Evolutionary conservation across 257 asterid genomes (phyloP).

Genomic region (Nicotiana tomentosiformis): DNA sequence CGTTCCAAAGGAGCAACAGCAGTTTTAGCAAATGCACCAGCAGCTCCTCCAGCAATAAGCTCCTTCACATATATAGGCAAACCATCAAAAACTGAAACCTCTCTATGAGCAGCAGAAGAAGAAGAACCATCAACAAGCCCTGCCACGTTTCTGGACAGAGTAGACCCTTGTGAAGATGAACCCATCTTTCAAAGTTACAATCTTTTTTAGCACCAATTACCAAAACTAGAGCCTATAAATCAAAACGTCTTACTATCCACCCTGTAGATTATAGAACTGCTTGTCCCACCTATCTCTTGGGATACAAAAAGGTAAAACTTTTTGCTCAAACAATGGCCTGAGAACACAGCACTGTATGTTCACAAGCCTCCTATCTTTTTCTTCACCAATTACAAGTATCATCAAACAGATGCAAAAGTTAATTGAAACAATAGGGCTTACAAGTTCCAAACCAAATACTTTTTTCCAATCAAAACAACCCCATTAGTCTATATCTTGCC

Average conservation of each 20-base stretch:
- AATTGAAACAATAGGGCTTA: neutral
- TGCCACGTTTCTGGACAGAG: constrained; percentile 52
- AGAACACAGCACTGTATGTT: constrained; percentile 66
- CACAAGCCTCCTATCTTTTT: constrained; percentile 61
- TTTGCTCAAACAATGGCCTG: constrained; percentile 64
- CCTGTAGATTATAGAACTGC: constrained; percentile 72
- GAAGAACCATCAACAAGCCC: constrained; percentile 52
- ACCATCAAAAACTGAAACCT: constrained; percentile 45
- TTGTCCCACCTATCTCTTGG: constrained; percentile 83
- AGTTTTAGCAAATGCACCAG: constrained; percentile 93
- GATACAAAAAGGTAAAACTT: constrained; percentile 40
- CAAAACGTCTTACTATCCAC: constrained; percentile 40
- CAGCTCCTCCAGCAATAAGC: constrained; percentile 96
- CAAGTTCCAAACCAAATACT: neutral
- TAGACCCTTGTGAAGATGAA: constrained; percentile 72
- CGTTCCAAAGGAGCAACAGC: constrained; percentile 94
- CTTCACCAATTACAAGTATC: constrained; percentile 47
- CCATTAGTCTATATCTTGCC: constrained; percentile 15
- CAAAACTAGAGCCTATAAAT: neutral
- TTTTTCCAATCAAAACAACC: constrained; percentile 18
- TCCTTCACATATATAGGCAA: constrained; percentile 87
- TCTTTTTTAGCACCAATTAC: neutral
- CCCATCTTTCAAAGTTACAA: constrained; percentile 41
- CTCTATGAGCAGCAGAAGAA: constrained; percentile 31
- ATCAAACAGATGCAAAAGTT: constrained; percentile 46